Evolutionary conservation across 1,284 basidiomycete genomes (phyloP), one percentile per base, ranked within the genome.

Genomic region (Crocinoboletus sp.): DNA sequence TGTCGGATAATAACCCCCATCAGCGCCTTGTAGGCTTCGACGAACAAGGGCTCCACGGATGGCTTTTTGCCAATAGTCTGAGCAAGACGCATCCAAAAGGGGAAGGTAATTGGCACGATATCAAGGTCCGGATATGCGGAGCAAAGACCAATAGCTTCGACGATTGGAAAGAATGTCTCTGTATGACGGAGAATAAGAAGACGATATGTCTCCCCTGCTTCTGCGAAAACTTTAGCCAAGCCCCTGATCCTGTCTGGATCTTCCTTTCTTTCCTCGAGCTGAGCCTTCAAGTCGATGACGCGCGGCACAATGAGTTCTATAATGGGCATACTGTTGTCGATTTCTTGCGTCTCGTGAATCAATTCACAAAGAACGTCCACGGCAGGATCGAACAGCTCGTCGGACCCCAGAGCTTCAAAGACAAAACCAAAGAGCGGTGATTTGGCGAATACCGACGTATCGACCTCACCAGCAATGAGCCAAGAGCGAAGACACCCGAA

Each of bases 301-400:
- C 79, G 76, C 0, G 92, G 90, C 0, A 99, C 82, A 43, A 99
- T 84, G 47, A 84, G 72, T 62, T 96, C 78, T 54, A 99, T 94
- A 51, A 89, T 81, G 12, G 78, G 69, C 81, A 94, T 89, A 62
- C 94, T 95, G 38, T 99, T 95, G 51, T 96, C 85, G 20, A 97
- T 77, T 67, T 99, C 96, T 67, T 98, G 95, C 0, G 96, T 99
- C 66, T 99, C 96, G 66, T 98, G 94, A 48, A 99, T 94, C 53
- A 98, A 70, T 61, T 97, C 94, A 67, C 92, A 95, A 43, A 98
- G 76, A 33, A 91, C 84, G 54, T 97, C 90, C 31, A 95, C 91
- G 0, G 93, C 94, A 2, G 85, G 68, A 60, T 99, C 96, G 61
- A 99, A 99, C 9, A 99, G 77, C 37, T 82, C 77, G 23, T 96